These are phyloP conservation scores for Plasmodium yoelii DNA, from an alignment of 169 alveolate species.

Conservation along the genomic window DNA sequence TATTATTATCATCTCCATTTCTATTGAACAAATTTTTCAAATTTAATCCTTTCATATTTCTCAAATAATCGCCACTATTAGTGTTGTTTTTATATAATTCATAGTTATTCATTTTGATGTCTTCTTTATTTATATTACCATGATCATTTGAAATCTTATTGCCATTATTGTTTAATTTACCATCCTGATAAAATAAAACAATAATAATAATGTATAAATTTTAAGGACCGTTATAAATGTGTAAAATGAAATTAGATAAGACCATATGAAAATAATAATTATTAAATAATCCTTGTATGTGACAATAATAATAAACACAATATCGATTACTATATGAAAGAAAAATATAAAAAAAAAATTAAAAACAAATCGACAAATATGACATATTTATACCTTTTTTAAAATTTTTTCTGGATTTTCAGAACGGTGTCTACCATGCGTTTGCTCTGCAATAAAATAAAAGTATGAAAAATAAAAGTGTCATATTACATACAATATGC, in stretches of 20 bases:
- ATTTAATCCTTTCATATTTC: slow-evolving; percentile 14
- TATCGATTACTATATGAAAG: too few species aligned
- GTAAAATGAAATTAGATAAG: background rate
- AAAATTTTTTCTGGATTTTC: slow-evolving; percentile 30
- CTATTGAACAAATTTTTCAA: slow-evolving; percentile 39
- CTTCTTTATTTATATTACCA: slow-evolving; percentile 57
- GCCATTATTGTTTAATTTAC: slow-evolving; percentile 30
- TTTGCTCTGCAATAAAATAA: slow-evolving; percentile 29
- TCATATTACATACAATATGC: background rate
- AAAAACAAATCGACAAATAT: too few species aligned
- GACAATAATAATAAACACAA: too few species aligned
- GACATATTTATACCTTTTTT: slow-evolving; percentile 14
- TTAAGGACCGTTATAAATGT: background rate
- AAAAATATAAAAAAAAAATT: too few species aligned
- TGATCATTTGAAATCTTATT: slow-evolving; percentile 2
- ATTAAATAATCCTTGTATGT: too few species aligned
- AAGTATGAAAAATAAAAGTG: background rate
- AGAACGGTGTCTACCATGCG: slow-evolving; percentile 40
- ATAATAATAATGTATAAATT: background rate
- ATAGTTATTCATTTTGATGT: slow-evolving; percentile 55
- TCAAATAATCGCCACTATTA: slow-evolving; percentile 31
- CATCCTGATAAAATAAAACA: slow-evolving; percentile 13
- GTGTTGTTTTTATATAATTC: slow-evolving; percentile 45
- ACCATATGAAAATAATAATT: background rate
- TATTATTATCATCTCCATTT: slow-evolving; percentile 11